phyloP scores from a whole-genome alignment of 2,329 filamentous ascomycete genomes.

The Xylaria sp. region DNA sequence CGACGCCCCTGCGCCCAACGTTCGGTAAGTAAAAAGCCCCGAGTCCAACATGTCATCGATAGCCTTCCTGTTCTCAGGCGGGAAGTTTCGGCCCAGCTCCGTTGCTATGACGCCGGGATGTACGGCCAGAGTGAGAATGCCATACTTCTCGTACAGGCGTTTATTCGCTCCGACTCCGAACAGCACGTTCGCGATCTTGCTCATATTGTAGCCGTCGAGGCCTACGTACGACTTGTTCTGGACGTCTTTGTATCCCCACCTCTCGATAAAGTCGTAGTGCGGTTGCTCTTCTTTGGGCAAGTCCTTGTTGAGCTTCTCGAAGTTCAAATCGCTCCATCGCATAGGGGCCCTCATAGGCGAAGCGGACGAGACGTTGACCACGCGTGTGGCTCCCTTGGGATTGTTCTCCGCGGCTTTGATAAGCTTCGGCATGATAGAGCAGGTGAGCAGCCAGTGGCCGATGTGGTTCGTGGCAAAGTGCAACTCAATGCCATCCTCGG shows the following conservation, averaged over 20 bases:
- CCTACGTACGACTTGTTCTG: constrained; percentile 47
- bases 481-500: constrained; percentile 55
- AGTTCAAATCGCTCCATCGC: constrained; percentile 52
- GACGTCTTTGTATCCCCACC: constrained; percentile 42
- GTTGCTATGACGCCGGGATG: constrained; percentile 52
- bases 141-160: constrained; percentile 49
- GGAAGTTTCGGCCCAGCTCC: constrained; percentile 46
- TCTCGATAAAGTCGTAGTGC: constrained; percentile 47
- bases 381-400: constrained; percentile 45
- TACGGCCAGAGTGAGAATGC: constrained; percentile 48
- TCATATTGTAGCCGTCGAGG: constrained; percentile 50
- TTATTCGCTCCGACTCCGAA: constrained; percentile 46
- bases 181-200: constrained; percentile 52
- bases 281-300: constrained; percentile 47
- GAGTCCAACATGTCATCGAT: constrained; percentile 26
- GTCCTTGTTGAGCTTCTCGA: constrained; percentile 49
- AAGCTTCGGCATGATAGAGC: constrained; percentile 57
- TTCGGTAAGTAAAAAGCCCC: constrained; percentile 32
- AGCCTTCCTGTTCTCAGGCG: constrained; percentile 27
- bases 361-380: constrained; percentile 55
- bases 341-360: constrained; percentile 44
- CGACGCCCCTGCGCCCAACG: constrained; percentile 41
- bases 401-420: constrained; percentile 47
- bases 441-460: constrained; percentile 59
- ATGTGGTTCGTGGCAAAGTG: constrained; percentile 59